Base-by-base conservation (phyloP, 2,329 filamentous ascomycete genomes). In the Colletotrichum tropicicola region DNA sequence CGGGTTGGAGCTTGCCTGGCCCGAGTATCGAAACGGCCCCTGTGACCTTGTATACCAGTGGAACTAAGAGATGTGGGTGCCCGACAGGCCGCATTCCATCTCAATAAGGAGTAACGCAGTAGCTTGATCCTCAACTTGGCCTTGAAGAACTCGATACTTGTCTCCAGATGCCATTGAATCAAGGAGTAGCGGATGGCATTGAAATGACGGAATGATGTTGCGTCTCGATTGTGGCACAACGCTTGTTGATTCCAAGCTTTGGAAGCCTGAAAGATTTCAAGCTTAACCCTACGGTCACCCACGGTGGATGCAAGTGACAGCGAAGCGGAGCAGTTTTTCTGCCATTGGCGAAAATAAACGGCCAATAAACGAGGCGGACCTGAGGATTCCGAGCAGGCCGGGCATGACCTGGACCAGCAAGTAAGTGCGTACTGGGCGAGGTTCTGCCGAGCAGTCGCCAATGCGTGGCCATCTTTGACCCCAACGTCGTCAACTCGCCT, bases 71-170 rank as follows among this genome's bases (percentile, higher is more conserved):
- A 32, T 10, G 41, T 39, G 10, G 60, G 48, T 19, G n/a, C 15
- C n/a, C n/a, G 56, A 39, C 60, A 60, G 5, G 56, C 41, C 32
- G 25, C 35, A 53, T 60, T 30, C 60, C 60, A 64, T 30, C 56
- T 53, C 9, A 41, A 30, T 21, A 64, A 17, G 8, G 48, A 32
- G n/a, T 23, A 19, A 19, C 25, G 56, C 27, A 64, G 23, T 2
- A 64, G 56, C 13, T 43, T 64, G 19, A 64, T 15, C 7, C 43
- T 43, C 48, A 64, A 35, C 43, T 43, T 60, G n/a, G 41, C 56
- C 27, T 35, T 47, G 17, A 64, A 60, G 2, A 44, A 9, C 13
- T 64, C 56, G 5, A 64, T 27, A 27, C 41, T 59, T 5, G 56
- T 48, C 12, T 60, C 32, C 15, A 64, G 15, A 35, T 64, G 48